A percentile compares a stretch with the other conserved stretches of the same genome.
phyloP scores from a whole-genome alignment of 768 basidiomycete genomes.

The Pholiota conissans region DNA sequence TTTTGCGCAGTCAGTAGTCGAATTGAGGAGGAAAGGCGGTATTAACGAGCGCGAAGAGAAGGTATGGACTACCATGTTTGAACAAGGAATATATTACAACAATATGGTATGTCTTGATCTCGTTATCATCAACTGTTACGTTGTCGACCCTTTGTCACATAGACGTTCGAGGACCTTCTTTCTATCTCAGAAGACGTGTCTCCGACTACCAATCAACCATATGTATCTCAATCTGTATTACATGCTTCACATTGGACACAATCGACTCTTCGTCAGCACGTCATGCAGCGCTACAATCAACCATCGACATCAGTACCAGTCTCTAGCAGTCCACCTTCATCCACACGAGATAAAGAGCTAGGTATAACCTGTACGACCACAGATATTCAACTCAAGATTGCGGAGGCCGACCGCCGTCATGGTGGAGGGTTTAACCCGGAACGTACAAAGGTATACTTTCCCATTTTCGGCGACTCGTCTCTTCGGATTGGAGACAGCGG shows the following conservation, averaged over 20 bases:
- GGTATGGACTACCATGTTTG: conserved; percentile 71
- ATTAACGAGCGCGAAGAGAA: conserved; percentile 62
- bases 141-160: too few species aligned
- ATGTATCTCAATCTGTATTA: conserved; percentile 63
- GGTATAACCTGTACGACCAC: conserved; percentile 57
- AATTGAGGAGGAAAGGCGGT: conserved; percentile 62
- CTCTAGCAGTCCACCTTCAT: conserved; percentile 25
- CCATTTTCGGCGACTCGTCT: conserved; percentile 69
- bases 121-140: conserved; percentile 4
- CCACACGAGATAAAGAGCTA: conserved; percentile 62
- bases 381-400: conserved; percentile 42
- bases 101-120: conserved; percentile 52
- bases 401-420: conserved; percentile 17
- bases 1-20: conserved; percentile 72
- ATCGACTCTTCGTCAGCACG: conserved; percentile 61
- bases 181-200: conserved; percentile 74
- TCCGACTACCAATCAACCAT: conserved; percentile 65
- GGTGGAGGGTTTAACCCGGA: conserved; percentile 10
- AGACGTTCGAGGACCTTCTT: conserved; percentile 82
- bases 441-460: conserved; percentile 49
- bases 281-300: conserved; percentile 41
- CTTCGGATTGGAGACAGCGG: conserved; percentile 73
- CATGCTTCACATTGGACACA: conserved; percentile 83
- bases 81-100: conserved; percentile 76
- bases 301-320: conserved; percentile 37